phyloP scores from a whole-genome alignment of 768 basidiomycete species.

The Lactifluus piperatus region DNA sequence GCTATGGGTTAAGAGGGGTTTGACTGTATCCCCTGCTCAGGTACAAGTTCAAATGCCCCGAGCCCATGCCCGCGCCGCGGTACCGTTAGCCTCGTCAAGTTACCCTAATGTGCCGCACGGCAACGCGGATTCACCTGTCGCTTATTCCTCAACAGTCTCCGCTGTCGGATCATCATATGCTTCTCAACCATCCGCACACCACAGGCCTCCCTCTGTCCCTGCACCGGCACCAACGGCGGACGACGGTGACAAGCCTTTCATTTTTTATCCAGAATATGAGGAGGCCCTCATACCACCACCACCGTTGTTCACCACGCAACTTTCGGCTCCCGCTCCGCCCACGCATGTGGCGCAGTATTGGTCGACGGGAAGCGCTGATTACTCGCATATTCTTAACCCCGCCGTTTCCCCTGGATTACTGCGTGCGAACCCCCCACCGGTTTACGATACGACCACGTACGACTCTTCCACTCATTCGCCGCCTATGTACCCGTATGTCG shows the following conservation, averaged over 20 bases:
- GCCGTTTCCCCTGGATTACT: conserved; percentile 9
- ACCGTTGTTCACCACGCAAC: conserved; percentile 6
- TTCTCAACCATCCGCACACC: neutral
- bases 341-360: conserved; percentile 11
- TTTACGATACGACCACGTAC: conserved; percentile 5
- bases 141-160: neutral
- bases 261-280: conserved; percentile 21
- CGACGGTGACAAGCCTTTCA: conserved; percentile 21
- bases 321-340: neutral
- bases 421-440: conserved; percentile 3
- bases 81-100: neutral
- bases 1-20: no score
- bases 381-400: conserved; percentile 17
- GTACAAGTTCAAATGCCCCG: no score
- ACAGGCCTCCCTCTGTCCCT: neutral
- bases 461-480: neutral
- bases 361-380: conserved; percentile 5
- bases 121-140: conserved; percentile 1
- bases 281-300: neutral
- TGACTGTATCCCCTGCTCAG: no score
- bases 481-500: neutral
- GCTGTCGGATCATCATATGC: neutral
- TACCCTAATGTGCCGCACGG: conserved; percentile 10
- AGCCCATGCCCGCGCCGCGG: neutral
- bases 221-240: neutral